Base-by-base conservation (phyloP, 2,329 filamentous ascomycete species). In the Colletotrichum karsti region DNA sequence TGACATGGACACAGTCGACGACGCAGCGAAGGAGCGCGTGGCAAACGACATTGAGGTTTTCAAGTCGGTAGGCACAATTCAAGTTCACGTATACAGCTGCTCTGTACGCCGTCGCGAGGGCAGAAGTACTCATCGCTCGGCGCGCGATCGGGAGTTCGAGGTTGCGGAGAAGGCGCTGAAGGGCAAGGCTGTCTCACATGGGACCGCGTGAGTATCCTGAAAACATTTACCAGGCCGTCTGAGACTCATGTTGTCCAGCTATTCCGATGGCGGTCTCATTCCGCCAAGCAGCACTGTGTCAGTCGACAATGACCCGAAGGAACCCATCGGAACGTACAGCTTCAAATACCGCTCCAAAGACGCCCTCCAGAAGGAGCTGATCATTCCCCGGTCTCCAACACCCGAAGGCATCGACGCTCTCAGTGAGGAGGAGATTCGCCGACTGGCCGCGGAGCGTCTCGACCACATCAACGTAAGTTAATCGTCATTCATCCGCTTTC, bases 331-430 rank as follows among this genome's bases (percentile, higher is more conserved):
- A 20, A 37, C 53, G 22, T 74, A 73, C 54, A 69, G 26, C 35
- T 76, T 76, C 65, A 73, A 72, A 26, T 77, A 76, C 41, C 67
- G 73, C 15, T 7, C 10, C 10, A 6, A 9, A 74, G 73, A 70
- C 30, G 70, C 73, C 13, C 69, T 75, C 6, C 61, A 72, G 37
- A 50, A 56, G 12, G 70, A 74, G 39, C 50, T 69, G 13, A 39
- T 74, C 22, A 67, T 75, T 18, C 60, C 69, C 12, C 69, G 65
- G 6, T 61, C 71, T 3, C 72, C 70, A 15, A 48, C 28, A 4
- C 71, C 69, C 9, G 59, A 69, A n/a, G 61, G 50, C 28, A 68
- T 68, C 20, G 44, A 62, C 9, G 56, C 41, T 9, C 37, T 70
- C 4, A 69, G 66, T 9, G 60, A 60, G 18, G 56, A 51, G 8